These are phyloP conservation scores for Mycena polygramma DNA, from an alignment of 768 basidiomycete genomes.

Conservation along the genomic window DNA sequence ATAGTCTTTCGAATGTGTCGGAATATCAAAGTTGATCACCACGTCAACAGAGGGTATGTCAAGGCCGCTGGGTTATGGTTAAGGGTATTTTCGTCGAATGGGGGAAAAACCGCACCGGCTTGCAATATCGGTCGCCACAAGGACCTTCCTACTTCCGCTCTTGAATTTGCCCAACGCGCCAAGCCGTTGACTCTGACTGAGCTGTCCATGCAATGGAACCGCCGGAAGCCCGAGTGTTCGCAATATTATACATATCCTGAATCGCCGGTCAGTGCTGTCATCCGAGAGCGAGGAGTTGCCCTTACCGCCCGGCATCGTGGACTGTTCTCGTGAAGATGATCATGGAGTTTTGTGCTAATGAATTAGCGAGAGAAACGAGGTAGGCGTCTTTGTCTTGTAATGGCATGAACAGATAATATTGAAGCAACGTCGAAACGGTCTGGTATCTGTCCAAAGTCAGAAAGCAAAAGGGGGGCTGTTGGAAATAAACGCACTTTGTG, in stretches of 20 bases:
- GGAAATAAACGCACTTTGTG: conserved; percentile 74
- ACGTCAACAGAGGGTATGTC: conserved; percentile 97
- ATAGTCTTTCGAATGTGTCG: conserved; percentile 98
- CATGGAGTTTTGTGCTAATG: conserved; percentile 90
- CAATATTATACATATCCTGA: conserved; percentile 87
- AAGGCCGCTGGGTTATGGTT: conserved; percentile 71
- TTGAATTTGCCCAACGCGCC: conserved; percentile 97
- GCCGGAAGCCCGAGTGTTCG: conserved; percentile 94
- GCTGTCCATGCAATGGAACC: conserved; percentile 94
- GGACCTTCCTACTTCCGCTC: conserved; percentile 88
- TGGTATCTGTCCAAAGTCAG: conserved; percentile 76
- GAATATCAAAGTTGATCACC: conserved; percentile 98
- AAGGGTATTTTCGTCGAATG: conserved; percentile 2
- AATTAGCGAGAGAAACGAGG: conserved; percentile 89
- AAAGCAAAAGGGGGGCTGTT: not conserved
- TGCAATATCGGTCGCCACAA: conserved; percentile 98
- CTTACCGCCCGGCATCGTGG: conserved; percentile 87
- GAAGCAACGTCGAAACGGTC: conserved; percentile 94
- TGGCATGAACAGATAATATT: conserved; percentile 96
- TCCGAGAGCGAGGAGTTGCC: conserved; percentile 11
- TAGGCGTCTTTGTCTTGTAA: conserved; percentile 92
- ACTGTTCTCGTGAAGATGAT: conserved; percentile 98
- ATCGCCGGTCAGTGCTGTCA: conserved; percentile 3
- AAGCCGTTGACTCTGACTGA: conserved; percentile 92
- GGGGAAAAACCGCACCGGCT: conserved; percentile 71